Base-by-base conservation (phyloP, 495 filamentous ascomycete genomes). In the Cercophora samala region DNA sequence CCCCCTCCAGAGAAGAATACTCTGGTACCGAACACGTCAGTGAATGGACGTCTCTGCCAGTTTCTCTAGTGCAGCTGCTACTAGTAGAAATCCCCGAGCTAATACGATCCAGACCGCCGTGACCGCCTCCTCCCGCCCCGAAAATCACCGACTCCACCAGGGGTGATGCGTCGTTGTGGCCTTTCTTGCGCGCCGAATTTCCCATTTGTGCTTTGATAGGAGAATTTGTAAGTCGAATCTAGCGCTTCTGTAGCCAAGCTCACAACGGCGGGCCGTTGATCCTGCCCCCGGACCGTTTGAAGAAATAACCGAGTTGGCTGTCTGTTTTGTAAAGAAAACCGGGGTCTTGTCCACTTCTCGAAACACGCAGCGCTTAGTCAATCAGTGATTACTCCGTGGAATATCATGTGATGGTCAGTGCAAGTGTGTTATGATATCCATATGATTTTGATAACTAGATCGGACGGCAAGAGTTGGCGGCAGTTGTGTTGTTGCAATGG, bases 211-310 rank as follows among this genome's bases (percentile, higher is more conserved):
- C 37, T 46, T 11, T 46, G 37, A 46, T 46, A 46, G 37, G 37
- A 46, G 37, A 46, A 46, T 46, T 46, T 46, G 37, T 46, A 46
- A 46, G 37, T 46, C 29, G 37, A 18, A 46, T 9, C 37, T 46
- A 46, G 37, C 37, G 37, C 15, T 17, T 46, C 9, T 17, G 37
- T 46, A 17, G 37, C 37, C 37, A 46, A 46, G 37, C 37, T 46
- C 37, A 46, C 37, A 46, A 46, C 23, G 37, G 17, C 22, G 37
- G 29, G 61, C 19, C 61, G 32, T 19, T 21, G 5, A n/a, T 46
- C 29, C 52, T 37, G 61, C 29, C 21, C 42, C 52, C 24, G 52
- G 19, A 63, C 56, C 56, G 25, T 59, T 59, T 26, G 56, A 59
- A 15, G 51, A 22, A 18, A 64, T 54, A 29, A 37, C 21, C n/a